Evolutionary conservation across 1,284 basidiomycete species (phyloP).

Genomic region (Lignosus rhinocerotis): DNA sequence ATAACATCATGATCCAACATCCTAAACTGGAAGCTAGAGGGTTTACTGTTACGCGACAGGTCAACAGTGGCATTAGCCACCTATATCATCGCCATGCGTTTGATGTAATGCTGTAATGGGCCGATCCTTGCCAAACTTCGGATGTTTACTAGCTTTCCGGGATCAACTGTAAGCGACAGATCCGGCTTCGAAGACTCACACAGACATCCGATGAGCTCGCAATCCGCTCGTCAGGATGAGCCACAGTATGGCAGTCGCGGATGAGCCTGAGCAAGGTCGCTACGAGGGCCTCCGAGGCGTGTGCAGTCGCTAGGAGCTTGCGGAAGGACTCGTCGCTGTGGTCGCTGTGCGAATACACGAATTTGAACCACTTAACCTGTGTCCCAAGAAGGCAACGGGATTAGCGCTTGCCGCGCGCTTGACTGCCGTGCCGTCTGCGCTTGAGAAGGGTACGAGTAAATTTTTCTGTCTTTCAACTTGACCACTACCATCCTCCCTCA

Average conservation of each 20-base stretch:
- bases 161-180: not conserved
- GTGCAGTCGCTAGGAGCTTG: not conserved
- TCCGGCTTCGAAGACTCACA: not conserved
- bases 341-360: not conserved
- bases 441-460: slow-evolving; percentile 1
- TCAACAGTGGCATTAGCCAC: not conserved
- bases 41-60: not conserved
- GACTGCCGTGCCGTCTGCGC: not conserved
- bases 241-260: not conserved
- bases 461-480: slow-evolving; percentile 4
- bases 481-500: slow-evolving; percentile 2
- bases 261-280: not conserved
- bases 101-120: not conserved
- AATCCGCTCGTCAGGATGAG: not conserved
- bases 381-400: not conserved
- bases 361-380: not conserved
- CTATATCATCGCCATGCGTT: not conserved
- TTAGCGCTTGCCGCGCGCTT: not conserved
- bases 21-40: not conserved
- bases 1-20: not conserved
- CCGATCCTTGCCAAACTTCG: not conserved
- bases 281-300: not conserved
- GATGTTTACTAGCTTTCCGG: not conserved
- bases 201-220: not conserved
- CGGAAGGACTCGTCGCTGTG: not conserved